Base-by-base conservation (phyloP, 1,284 basidiomycete genomes). In the Leccinum pallidistipes region DNA sequence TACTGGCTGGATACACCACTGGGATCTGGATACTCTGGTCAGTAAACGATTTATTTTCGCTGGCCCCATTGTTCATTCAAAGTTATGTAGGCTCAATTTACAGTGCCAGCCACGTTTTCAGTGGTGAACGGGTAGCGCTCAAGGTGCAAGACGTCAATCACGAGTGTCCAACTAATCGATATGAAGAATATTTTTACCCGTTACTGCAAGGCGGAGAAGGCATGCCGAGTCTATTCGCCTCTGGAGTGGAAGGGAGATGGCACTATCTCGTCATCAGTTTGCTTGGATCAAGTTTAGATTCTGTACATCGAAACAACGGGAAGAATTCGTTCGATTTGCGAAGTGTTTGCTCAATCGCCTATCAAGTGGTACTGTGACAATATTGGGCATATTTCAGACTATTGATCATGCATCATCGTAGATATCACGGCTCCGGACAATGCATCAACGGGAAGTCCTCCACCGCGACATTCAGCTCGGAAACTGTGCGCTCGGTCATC, bases 401-500 rank as follows among this genome's bases (percentile, higher is more conserved):
- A 40, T 54, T 76, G 45, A 71, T 60, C 55, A 21, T 54, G 49
- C 43, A 43, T 61, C 18, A 49, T 38, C 56, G 34, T 69, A 91
- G 89, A 90, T 91, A 60, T 70, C 79, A 60, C 78, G 89, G 47
- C 77, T 91, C 11, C 83, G 87, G 65, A 84, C 83, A 60, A 91
- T 91, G 89, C 89, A 91, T 69, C 76, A 78, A 3, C 81, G 84
- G 34, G 89, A 88, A 16, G 78, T 91, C 43, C 78, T 91, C 38
- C 89, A 91, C 70, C 83, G 89, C 8, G 89, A 91, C 65, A 86
- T 91, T 56, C 89, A 91, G 65, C 80, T 91, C 4, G 90, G 90
- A 8, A 91, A 91, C 71, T 88, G 86, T 66, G 83, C 83, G 6
- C 70, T 91, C 58, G 89, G 89, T 10, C 76, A 81, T 52, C 72